Evolutionary conservation across 768 basidiomycete genomes (phyloP), one percentile per base, ranked within the genome.

Genomic region (Mycena epipterygia): DNA sequence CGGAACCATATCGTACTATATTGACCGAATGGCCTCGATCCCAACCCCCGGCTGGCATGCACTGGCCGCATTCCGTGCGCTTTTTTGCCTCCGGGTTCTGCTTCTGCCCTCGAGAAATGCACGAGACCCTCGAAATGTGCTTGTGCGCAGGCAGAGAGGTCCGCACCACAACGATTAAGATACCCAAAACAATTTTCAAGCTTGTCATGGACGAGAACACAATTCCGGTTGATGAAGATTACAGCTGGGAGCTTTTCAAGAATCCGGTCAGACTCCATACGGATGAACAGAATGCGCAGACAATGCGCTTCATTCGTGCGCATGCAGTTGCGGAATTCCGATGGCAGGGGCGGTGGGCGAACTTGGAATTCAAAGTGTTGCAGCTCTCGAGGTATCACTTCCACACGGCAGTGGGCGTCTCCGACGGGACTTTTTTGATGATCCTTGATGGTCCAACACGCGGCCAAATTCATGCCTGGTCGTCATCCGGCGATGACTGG

Each of bases 51-150:
- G 41, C 63, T 2, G 69, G 57, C 13, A 70, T 70, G 63, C 64
- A 70, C 42, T 70, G 69, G 69, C 63, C 69, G 5, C 69, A 70
- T 48, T 53, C 69, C 11, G 62, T 70, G 2, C 69, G 69, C 37
- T 65, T 51, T 23, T 57, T 52, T 12, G 69, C 56, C 9, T 58
- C 62, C 8, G 69, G 64, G 14, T 61, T 70, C 57, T 70, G 69
- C 42, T 70, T 35, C n/a, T 70, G 69, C n/a, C 35, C 33, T 25
- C 69, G 63, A 21, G 30, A 70, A 0, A 7, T 12, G 8, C 35
- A 65, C 14, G 39, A 52, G 27, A 14, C 41, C 39, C 37, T 37
- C 9, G 63, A 60, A 3, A 2, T 29, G 17, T 70, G 64, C 58
- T 17, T 5, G 11, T 70, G 69, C n/a, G 48, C 48, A 27, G 39